Percentiles rank a stretch among this genome's conserved stretches.
phyloP scores from a whole-genome alignment of 495 filamentous ascomycete species.

The Tricharina praecox region DNA sequence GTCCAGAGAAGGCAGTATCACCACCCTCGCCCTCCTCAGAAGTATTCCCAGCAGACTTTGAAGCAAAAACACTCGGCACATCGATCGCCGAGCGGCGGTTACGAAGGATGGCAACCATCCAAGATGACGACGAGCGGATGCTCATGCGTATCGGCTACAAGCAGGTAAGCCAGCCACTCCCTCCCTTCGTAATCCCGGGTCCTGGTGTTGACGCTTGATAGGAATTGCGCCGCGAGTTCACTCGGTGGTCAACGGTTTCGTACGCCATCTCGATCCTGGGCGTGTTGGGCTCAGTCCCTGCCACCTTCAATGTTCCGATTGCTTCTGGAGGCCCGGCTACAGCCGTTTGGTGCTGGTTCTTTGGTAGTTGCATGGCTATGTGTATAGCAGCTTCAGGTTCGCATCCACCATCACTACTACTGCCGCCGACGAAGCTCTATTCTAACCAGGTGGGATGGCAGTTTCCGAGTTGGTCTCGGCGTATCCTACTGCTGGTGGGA shows the following conservation, averaged over 20 bases:
- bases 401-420: slow-evolving; percentile 4
- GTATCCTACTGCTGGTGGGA: slow-evolving; percentile 46
- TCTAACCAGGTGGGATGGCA: too few relatives aligned
- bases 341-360: slow-evolving; percentile 55
- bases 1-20: not conserved
- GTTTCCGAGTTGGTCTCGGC: slow-evolving; percentile 45
- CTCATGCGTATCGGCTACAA: slow-evolving; percentile 52
- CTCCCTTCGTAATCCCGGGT: not conserved
- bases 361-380: slow-evolving; percentile 51
- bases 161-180: slow-evolving; percentile 34
- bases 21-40: not conserved
- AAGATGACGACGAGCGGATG: slow-evolving; percentile 46
- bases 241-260: slow-evolving; percentile 56
- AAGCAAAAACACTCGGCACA: not conserved
- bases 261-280: slow-evolving; percentile 60
- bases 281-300: slow-evolving; percentile 52
- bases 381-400: slow-evolving; percentile 46
- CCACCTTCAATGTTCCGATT: slow-evolving; percentile 47
- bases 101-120: not conserved
- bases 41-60: not conserved
- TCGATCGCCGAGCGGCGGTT: not conserved
- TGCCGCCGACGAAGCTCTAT: slow-evolving; percentile 8
- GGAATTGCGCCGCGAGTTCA: slow-evolving; percentile 52
- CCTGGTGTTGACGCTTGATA: slow-evolving; percentile 12
- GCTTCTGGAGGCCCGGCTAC: slow-evolving; percentile 52